Evolutionary conservation across 768 basidiomycete genomes (phyloP).

Genomic region (Phallus indusiatus): DNA sequence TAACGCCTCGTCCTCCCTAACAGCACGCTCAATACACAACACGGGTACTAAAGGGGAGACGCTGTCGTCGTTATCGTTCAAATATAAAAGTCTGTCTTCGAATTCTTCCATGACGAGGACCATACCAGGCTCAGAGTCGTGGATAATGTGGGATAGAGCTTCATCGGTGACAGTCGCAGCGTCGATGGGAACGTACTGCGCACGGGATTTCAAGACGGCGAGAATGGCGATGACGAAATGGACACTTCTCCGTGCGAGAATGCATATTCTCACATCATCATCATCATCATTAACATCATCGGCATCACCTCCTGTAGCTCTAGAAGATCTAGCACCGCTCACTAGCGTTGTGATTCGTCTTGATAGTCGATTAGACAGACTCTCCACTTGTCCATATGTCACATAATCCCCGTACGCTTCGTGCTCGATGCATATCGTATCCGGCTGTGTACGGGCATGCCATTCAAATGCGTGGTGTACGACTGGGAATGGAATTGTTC

Average conservation of each 20-base stretch:
- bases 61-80: not conserved
- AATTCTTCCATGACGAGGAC: constrained; percentile 15
- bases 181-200: constrained; percentile 17
- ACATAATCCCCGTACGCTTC: constrained; percentile 9
- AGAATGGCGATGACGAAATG: constrained; percentile 13
- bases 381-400: constrained; percentile 14
- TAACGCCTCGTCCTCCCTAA: constrained; percentile 3
- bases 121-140: constrained; percentile 10
- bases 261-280: constrained; percentile 10
- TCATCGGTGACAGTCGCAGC: constrained; percentile 14
- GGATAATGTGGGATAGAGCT: constrained; percentile 14
- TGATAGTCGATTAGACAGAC: constrained; percentile 13
- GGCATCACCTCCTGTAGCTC: not conserved
- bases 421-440: constrained; percentile 14
- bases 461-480: constrained; percentile 16
- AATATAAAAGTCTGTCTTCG: not conserved
- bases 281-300: constrained; percentile 7
- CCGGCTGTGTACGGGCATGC: constrained; percentile 11
- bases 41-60: not conserved
- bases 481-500: constrained; percentile 10
- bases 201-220: constrained; percentile 16
- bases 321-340: not conserved
- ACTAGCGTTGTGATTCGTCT: not conserved
- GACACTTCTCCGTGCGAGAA: constrained; percentile 14
- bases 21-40: constrained; percentile 8